phyloP scores from a whole-genome alignment of 228 moss, liverwort and hornwort genomes.

The Sphagnum magellanicum region DNA sequence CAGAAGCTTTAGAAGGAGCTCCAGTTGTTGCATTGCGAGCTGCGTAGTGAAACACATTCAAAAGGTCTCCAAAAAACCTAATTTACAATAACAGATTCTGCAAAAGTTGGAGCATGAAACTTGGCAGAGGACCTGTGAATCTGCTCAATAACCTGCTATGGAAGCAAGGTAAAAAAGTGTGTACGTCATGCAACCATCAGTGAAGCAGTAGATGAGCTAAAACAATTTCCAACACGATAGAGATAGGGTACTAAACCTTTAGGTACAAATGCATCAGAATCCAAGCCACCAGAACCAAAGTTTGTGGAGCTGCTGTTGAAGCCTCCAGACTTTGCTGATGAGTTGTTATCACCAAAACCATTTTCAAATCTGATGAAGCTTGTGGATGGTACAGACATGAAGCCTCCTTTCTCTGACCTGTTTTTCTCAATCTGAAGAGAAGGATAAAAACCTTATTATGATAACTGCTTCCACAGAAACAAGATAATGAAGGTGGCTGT shows the following conservation, averaged over 20 bases:
- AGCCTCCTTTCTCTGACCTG: constrained; percentile 57
- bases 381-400: constrained; percentile 22
- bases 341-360: constrained; percentile 31
- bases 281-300: constrained; percentile 33
- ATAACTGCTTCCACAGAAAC: too few relatives aligned
- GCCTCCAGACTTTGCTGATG: constrained; percentile 24
- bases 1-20: constrained; percentile 31
- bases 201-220: neutral
- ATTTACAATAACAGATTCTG: too few relatives aligned
- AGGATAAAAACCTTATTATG: neutral
- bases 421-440: constrained; percentile 37
- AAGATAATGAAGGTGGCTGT: too few relatives aligned
- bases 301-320: constrained; percentile 36
- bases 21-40: constrained; percentile 20
- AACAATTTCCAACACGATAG: neutral
- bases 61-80: too few relatives aligned
- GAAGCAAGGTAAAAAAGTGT: too few relatives aligned
- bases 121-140: too few relatives aligned
- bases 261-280: constrained; percentile 29
- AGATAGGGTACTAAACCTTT: constrained; percentile 12
- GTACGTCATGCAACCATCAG: too few relatives aligned
- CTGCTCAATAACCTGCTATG: too few relatives aligned
- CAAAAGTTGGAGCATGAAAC: too few relatives aligned
- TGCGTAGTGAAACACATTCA: neutral
- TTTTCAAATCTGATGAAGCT: constrained; percentile 42